phyloP scores from a whole-genome alignment of 169 alveolate species.

The Plasmodium falciparum region DNA sequence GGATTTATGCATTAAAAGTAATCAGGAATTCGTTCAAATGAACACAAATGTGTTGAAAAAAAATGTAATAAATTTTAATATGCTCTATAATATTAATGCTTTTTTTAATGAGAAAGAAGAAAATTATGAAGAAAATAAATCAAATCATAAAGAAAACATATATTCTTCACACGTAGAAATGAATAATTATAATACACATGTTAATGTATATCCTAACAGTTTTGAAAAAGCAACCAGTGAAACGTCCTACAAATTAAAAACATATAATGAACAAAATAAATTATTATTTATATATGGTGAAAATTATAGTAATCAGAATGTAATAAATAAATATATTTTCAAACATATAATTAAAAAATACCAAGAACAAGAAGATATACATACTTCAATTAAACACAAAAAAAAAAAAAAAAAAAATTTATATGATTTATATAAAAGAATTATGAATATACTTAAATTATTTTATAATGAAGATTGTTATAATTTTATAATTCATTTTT shows the following conservation, averaged over 20 bases:
- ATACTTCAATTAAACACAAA: no score
- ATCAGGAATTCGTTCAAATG: conserved; percentile 27
- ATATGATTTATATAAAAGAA: conserved; percentile 44
- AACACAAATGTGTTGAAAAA: conserved; percentile 17
- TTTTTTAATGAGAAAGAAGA: neutral
- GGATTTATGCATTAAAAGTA: conserved; percentile 34
- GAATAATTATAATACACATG: neutral
- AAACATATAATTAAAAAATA: conserved; percentile 47
- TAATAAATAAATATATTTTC: conserved; percentile 35
- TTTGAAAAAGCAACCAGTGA: neutral
- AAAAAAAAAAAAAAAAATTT: conserved; percentile 15
- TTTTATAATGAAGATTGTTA: conserved; percentile 52
- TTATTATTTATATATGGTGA: conserved; percentile 67
- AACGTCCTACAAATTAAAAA: neutral
- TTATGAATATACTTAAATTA: conserved; percentile 65
- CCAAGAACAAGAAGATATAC: neutral
- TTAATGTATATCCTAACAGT: neutral
- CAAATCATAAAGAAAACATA: neutral
- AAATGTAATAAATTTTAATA: conserved; percentile 10
- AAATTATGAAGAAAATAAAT: neutral
- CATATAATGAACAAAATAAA: conserved; percentile 24
- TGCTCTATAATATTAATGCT: conserved; percentile 20
- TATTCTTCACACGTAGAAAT: neutral
- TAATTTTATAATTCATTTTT: conserved; percentile 49
- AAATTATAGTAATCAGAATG: conserved; percentile 42